Base-by-base conservation (phyloP, 108 stramenopile genomes). In the Skeletonema costatum region DNA sequence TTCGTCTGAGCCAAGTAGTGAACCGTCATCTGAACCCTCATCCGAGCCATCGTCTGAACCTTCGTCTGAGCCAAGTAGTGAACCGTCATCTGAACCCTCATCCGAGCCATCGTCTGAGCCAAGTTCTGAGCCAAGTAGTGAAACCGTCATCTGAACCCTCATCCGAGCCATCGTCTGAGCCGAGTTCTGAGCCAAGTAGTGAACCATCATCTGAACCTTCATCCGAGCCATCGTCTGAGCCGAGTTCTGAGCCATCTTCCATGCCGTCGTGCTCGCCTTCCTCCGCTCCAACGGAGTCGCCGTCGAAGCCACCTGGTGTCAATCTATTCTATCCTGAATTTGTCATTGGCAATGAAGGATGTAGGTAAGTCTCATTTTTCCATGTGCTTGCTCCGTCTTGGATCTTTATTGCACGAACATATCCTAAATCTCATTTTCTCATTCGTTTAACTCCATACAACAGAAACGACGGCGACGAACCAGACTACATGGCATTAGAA, bases 291-390 rank as follows among this genome's bases (percentile, higher is more conserved):
- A 50, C 48, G 0, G n/a, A 50, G 48, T 50, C 48, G 2, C 48
- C 48, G 16, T 50, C 48, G 4, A 50, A 16, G 5, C 17, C 48
- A 17, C 17, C 48, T 17, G 48, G 48, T 50, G 16, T 62, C 3
- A 32, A 62, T 62, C 25, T 62, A 32, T 62, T 16, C 61, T 62
- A 62, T 38, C 61, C 61, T 38, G 61, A 62, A 14, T 62, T 5
- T 5, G 36, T 4, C 13, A 3, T 21, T 2, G 61, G 6, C 61
- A 38, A 38, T 3, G 14, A 13, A 62, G 61, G 61, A 4, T 62
- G 61, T 38, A 38, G 32, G 35, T 29, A 59, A 29, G 58, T 59
- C 58, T 59, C 58, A 1, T 39, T 39, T 39, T 8, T 39, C 38
- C 8, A 1, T 8, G 9, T 39, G 7, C 7, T 1, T 9, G 6